Evolutionary conservation across 495 filamentous ascomycete genomes (phyloP).

Genomic region (Xanthoparmelia taractica): DNA sequence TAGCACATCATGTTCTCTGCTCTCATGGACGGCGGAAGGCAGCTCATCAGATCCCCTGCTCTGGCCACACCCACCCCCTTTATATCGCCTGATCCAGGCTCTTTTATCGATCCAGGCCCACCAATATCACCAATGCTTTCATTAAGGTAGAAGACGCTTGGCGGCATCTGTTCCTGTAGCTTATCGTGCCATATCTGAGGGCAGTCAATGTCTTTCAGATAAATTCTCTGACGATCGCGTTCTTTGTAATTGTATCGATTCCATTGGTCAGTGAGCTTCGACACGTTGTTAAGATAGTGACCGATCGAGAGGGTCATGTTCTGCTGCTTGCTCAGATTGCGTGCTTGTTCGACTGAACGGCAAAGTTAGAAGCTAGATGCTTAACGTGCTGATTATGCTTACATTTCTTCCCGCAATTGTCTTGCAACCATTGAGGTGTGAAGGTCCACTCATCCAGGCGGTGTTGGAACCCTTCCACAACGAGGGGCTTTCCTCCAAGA

Average conservation of each 20-base stretch:
- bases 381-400: conserved; percentile 26
- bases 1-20: conserved; percentile 98
- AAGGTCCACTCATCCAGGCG: conserved; percentile 67
- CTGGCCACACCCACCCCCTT: conserved; percentile 47
- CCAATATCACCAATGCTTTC: conserved; percentile 55
- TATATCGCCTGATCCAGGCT: conserved; percentile 25
- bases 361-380: conserved; percentile 16
- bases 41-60: conserved; percentile 89
- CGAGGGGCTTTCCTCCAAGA: conserved; percentile 72
- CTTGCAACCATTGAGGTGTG: conserved; percentile 66
- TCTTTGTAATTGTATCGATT: conserved; percentile 59
- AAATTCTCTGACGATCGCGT: conserved; percentile 69
- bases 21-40: conserved; percentile 72
- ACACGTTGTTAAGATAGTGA: conserved; percentile 82
- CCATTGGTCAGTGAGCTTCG: conserved; percentile 67
- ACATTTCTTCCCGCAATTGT: conserved; percentile 68
- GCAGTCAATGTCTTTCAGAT: conserved; percentile 93
- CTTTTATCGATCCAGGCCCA: conserved; percentile 40
- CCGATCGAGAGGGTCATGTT: conserved; percentile 73
- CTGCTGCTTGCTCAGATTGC: conserved; percentile 60
- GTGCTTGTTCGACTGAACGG: conserved; percentile 52
- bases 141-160: conserved; percentile 77
- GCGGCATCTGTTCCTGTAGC: conserved; percentile 67
- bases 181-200: conserved; percentile 74
- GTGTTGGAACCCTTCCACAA: conserved; percentile 75